These are phyloP conservation scores for Cutaneotrichosporon curvatum DNA, from an alignment of 1,284 basidiomycete genomes.

Conservation along the genomic window DNA sequence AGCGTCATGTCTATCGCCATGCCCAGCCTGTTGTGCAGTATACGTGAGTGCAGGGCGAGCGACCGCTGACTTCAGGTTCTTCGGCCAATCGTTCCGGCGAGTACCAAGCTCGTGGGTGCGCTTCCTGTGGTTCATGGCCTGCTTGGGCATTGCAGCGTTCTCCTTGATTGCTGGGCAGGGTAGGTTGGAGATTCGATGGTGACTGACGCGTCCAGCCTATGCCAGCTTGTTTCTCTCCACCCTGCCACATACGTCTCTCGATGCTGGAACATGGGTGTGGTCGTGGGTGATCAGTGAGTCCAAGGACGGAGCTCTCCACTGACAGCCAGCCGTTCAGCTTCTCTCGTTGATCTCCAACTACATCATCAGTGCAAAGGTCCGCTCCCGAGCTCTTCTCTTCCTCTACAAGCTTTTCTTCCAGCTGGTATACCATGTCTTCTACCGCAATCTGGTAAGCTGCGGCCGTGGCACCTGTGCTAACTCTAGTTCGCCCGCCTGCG, in stretches of 20 bases:
- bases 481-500: constrained; percentile 41
- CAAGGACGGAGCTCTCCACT: too few species aligned
- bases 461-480: not conserved
- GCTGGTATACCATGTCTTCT: constrained; percentile 47
- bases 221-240: constrained; percentile 52
- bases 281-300: constrained; percentile 50
- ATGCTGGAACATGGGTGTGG: constrained; percentile 54
- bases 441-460: constrained; percentile 40
- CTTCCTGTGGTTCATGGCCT: constrained; percentile 54
- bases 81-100: constrained; percentile 45
- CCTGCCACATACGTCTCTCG: constrained; percentile 52
- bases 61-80: constrained; percentile 32
- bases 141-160: constrained; percentile 51
- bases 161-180: constrained; percentile 54
- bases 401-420: constrained; percentile 51
- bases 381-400: constrained; percentile 51
- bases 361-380: constrained; percentile 51
- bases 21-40: constrained; percentile 13
- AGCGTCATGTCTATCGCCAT: constrained; percentile 40
- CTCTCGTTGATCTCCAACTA: constrained; percentile 49
- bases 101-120: constrained; percentile 53
- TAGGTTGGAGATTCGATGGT: constrained; percentile 5
- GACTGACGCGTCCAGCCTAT: constrained; percentile 39
- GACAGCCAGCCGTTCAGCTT: constrained; percentile 44
- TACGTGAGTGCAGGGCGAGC: constrained; percentile 7